Percentiles rank a stretch among this genome's conserved stretches.
These are phyloP conservation scores for Afroboletus lepidellus DNA, from an alignment of 1,284 basidiomycete species.

Conservation along the genomic window DNA sequence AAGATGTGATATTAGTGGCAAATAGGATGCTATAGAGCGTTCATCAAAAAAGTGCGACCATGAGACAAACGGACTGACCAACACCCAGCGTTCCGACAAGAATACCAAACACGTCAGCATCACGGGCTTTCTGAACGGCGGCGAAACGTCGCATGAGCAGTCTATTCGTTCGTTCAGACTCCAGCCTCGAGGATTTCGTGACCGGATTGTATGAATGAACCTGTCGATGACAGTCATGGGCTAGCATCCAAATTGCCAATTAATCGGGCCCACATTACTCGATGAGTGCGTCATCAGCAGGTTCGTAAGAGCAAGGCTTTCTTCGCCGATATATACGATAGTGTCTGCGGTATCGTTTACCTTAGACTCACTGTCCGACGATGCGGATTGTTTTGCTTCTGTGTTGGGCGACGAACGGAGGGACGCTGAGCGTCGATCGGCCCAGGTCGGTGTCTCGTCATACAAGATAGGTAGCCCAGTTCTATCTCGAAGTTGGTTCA, in stretches of 20 bases:
- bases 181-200: slow-evolving; percentile 46
- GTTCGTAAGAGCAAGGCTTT: slow-evolving; percentile 83
- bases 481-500: slow-evolving; percentile 31
- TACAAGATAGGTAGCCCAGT: slow-evolving; percentile 17
- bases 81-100: slow-evolving; percentile 95
- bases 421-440: slow-evolving; percentile 16
- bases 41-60: not conserved
- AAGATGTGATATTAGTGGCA: slow-evolving; percentile 78
- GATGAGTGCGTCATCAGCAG: slow-evolving; percentile 75
- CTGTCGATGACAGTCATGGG: slow-evolving; percentile 35
- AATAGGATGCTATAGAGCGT: slow-evolving; percentile 62
- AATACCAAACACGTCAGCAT: slow-evolving; percentile 93
- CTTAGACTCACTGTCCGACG: not conserved
- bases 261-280: slow-evolving; percentile 31
- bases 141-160: slow-evolving; percentile 93
- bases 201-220: slow-evolving; percentile 78
- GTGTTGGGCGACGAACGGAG: not conserved
- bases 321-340: slow-evolving; percentile 83
- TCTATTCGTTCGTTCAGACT: slow-evolving; percentile 71
- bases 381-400: not conserved
- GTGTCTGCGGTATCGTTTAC: slow-evolving; percentile 19
- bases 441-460: slow-evolving; percentile 16
- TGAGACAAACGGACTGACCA: slow-evolving; percentile 44
- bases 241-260: not conserved
- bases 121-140: slow-evolving; percentile 84